Base-by-base conservation (phyloP, 169 alveolate genomes). In the Neospora caninum region DNA sequence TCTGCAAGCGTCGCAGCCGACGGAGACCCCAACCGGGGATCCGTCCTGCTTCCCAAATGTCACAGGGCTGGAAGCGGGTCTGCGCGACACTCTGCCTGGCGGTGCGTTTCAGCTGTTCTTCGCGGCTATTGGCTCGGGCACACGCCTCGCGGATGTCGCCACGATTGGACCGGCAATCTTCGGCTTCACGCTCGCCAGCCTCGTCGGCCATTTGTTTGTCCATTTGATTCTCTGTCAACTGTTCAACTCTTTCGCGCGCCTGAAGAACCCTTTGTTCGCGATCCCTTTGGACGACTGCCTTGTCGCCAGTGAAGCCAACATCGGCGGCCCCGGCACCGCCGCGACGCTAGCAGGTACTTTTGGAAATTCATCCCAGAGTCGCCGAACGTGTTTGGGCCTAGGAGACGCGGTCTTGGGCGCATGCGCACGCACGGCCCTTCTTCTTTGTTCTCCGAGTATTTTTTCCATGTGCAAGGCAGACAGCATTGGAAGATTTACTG, bases 291-390 rank as follows among this genome's bases (percentile, higher is more conserved):
- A 86, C 78, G 91, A 86, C 31, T 49, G 70, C 78, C 27, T 86
- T 16, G 91, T 86, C 53, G 91, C 91, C 31, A 34, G 58, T 34
- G 78, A 43, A 25, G 78, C 78, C 31, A 86, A 86, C 27, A 43
- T 86, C 45, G 78, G 80, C 70, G 91, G 91, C 70, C 91, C 91
- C 16, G 41, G 80, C 16, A 86, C 91, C 53, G 91, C 91, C n/a
- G 91, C 91, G 31, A 43, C 80, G 29, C 41, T 86, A 9, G 91
- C 91, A 29, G 91, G 91, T 43, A 49, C 31, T 22, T 41, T 53
- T 67, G 41, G 45, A n/a, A 49, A 69, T 69, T 69, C 80, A 31
- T 27, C 80, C 31, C 80, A n/a, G 41, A 18, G 80, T 69, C 6
- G 18, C 41, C 13, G 80, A 27, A 69, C 31, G 25, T 18, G 25